A percentile compares a stretch with the other conserved stretches of the same genome.
Conservation (phyloP, 208 protist species). For the Wallacemonas rigidus region DNA sequence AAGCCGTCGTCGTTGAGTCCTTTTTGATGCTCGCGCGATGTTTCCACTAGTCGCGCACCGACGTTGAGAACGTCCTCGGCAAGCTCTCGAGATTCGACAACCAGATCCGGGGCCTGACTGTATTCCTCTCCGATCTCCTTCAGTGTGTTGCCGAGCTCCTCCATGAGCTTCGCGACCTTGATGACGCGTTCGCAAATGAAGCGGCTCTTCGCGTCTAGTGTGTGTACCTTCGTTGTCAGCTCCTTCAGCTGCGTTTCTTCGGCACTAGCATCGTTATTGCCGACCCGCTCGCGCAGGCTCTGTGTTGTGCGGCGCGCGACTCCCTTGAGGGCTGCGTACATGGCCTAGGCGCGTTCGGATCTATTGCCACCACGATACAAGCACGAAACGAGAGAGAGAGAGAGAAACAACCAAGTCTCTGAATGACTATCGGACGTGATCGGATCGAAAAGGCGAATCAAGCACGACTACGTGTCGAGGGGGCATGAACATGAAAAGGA, state of each 20-base stretch:
- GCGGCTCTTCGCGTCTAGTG: constrained; percentile 46
- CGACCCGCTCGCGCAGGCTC: constrained; percentile 70
- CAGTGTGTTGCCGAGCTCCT: constrained; percentile 65
- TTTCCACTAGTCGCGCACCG: constrained; percentile 54
- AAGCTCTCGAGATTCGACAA: constrained; percentile 51
- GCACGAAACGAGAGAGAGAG: no score
- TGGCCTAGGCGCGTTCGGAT: not conserved
- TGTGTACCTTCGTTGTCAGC: constrained; percentile 43
- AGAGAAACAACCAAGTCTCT: not conserved
- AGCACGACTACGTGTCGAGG: not conserved
- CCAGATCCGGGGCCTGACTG: constrained; percentile 55
- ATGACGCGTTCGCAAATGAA: constrained; percentile 59
- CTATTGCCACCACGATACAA: no score
- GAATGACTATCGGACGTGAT: not conserved
- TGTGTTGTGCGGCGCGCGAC: constrained; percentile 80
- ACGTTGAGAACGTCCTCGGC: constrained; percentile 51
- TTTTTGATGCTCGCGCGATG: constrained; percentile 58
- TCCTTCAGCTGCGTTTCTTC: constrained; percentile 49
- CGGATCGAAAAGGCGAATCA: not conserved
- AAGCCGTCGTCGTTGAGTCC: constrained; percentile 61
- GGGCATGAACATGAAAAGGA: constrained; percentile 3
- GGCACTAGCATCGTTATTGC: constrained; percentile 29
- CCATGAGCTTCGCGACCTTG: constrained; percentile 57
- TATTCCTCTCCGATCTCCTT: constrained; percentile 79
- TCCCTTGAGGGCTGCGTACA: constrained; percentile 73